Percentiles rank a stretch among this genome's conserved stretches.
Evolutionary conservation across 2,329 filamentous ascomycete species (phyloP).

Genomic region (Neopestalotiopsis clavispora): DNA sequence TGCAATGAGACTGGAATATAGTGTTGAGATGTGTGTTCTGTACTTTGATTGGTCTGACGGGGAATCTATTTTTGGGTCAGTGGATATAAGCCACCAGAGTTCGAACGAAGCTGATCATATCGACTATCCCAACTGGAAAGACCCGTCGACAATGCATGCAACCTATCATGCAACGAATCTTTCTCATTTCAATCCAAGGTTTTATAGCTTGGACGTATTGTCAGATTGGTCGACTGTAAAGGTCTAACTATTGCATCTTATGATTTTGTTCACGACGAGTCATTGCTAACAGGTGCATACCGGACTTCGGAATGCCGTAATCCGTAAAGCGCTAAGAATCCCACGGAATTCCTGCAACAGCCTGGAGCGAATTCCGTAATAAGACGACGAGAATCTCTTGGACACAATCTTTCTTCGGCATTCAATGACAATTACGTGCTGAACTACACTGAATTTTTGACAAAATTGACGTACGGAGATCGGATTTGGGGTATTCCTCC

Average conservation of each 20-base stretch:
- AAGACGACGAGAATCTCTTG: neutral
- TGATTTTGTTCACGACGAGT: neutral
- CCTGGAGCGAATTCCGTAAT: neutral
- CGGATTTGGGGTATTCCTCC: neutral
- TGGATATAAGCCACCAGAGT: no score
- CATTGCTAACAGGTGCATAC: neutral
- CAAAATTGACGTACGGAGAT: neutral
- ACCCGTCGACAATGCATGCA: no score
- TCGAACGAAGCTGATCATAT: no score
- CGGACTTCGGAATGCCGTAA: slow-evolving; percentile 12
- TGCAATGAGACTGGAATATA: no score
- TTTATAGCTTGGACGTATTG: no score
- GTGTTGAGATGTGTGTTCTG: no score
- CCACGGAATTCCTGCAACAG: neutral
- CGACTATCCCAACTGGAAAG: no score
- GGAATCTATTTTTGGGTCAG: no score
- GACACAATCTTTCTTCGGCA: neutral
- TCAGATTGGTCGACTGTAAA: no score
- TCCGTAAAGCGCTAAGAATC: neutral
- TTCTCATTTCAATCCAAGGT: no score
- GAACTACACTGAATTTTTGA: neutral
- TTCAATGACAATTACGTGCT: neutral
- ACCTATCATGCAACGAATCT: no score
- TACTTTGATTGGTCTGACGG: no score
- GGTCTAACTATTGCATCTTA: neutral